Conservation (phyloP, 306 rosid species). For the Delonix regia region DNA sequence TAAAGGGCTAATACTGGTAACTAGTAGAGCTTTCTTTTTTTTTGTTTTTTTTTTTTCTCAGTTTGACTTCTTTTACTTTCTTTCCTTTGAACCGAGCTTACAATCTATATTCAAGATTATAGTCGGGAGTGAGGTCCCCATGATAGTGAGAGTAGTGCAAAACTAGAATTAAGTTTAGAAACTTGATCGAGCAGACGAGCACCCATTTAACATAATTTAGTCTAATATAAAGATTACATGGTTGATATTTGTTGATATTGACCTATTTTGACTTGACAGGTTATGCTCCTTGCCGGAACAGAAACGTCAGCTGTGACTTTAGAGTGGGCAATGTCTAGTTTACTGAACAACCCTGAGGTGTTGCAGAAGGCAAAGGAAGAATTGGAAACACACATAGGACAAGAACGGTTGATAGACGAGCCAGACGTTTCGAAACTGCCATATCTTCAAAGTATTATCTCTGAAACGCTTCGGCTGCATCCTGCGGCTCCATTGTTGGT, state of each 20-base stretch:
- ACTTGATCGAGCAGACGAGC: too few relatives aligned
- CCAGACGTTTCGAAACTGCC: conserved; percentile 45
- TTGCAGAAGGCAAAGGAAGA: conserved; percentile 48
- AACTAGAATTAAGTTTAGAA: too few relatives aligned
- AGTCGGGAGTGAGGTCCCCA: too few relatives aligned
- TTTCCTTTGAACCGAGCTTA: background rate
- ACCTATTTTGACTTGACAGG: conserved; percentile 23
- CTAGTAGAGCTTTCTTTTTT: background rate
- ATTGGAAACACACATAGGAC: conserved; percentile 37
- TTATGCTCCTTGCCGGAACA: conserved; percentile 46
- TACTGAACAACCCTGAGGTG: conserved; percentile 46
- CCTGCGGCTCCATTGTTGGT: conserved; percentile 48
- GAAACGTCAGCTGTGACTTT: conserved; percentile 52
- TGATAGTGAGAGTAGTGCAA: too few relatives aligned
- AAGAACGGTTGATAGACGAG: conserved; percentile 44
- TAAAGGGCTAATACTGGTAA: conserved; percentile 55
- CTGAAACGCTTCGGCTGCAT: conserved; percentile 49
- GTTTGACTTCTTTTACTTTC: background rate
- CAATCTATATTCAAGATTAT: background rate
- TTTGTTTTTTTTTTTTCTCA: too few relatives aligned
- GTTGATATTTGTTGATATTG: background rate
- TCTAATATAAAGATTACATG: too few relatives aligned
- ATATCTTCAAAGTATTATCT: conserved; percentile 48
- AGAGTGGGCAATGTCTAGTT: conserved; percentile 64
- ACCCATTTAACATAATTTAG: too few relatives aligned